Evolutionary conservation across 306 rosid genomes (phyloP), one percentile per base, ranked within the genome.

Genomic region (Cicer yamashitae): DNA sequence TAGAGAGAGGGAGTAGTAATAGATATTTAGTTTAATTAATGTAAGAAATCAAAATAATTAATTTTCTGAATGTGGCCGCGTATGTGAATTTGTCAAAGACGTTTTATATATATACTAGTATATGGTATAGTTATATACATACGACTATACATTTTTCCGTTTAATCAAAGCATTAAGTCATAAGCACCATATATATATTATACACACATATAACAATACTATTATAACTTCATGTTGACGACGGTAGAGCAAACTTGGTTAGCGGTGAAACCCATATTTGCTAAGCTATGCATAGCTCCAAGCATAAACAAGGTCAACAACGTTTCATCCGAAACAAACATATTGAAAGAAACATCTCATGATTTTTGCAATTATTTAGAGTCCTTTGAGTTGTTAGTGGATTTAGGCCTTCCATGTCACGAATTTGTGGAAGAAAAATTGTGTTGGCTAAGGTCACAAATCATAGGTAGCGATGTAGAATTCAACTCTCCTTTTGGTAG

Each of bases 401-500:
- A 79, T 70, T 62, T 18, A 70, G 81, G 80, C 0, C 46, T 79
- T 7, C 81, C 87, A 0, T 50, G 39, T 52, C 58, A 48, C 18
- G 76, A 81, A 9, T 45, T 81, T 1, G 73, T 61, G 46, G 87
- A 84, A 45, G 18, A 58, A 64, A 83, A 82, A 20, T 38, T 89
- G 8, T 59, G 70, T 25, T 93, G 98, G 98, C 1, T 93, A 6
- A 71, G 88, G 0, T 87, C 90, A 1, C 90, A 91, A 73, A 84
- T 89, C 10, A 71, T 91, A 3, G 98, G 98, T 2, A 72, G 68
- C 0, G 75, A 81, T 38, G 84, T 47, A 3, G 88, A 86, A 54
- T 84, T 88, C n/a, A 73, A 83, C 8, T 86, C 98, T 73, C 90
- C 89, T 0, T 87, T 87, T 64, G 98, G 97, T 50, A 86, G 67